Evolutionary conservation across 2,329 filamentous ascomycete species (phyloP), one percentile per base, ranked within the genome.

Genomic region (Pseudocercospora fijiensis): DNA sequence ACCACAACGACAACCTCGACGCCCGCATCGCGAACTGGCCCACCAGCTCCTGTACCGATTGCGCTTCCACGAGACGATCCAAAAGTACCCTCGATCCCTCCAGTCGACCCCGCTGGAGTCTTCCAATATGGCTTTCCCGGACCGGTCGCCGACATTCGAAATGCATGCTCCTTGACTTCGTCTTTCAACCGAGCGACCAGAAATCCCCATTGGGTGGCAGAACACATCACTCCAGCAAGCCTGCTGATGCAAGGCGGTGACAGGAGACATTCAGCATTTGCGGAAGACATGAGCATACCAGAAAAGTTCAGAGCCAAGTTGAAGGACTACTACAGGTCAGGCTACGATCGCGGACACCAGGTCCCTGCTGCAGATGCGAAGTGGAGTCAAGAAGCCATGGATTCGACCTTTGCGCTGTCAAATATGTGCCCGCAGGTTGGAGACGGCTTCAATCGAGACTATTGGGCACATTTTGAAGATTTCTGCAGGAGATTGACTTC

Each of bases 371-470:
- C 95, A 45, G 95, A 99, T 79, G 91, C 90, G 62, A 96, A 96
- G 81, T 99, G 95, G 93, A 91, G 88, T 67, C 95, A 99, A 79
- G 78, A 85, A 37, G 93, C 95, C 68, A 96, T 99, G 92, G 88
- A 99, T 79, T 91, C 91, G 63, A 99, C 95, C 2, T 99, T 99
- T 75, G 89, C 87, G 74, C 85, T 99, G 61, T 89, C 85, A 75
- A 99, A 99, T 81, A 99, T 99, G 93, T 96, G 93, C 75, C 95
- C 95, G 30, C 95, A 99, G 80, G 95, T 99, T 28, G 95, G 95
- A 70, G 92, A 97, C 76, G 95, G 95, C 64, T 99, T 99, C 84
- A 99, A 99, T 81, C 86, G 95, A 58, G 95, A 99, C 81, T 99
- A 99, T 85, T 99, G 95, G 95, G 90, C 95, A 41, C 95, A 99